Evolutionary conservation across 768 basidiomycete genomes (phyloP).

Genomic region (Daedaleopsis nitida): DNA sequence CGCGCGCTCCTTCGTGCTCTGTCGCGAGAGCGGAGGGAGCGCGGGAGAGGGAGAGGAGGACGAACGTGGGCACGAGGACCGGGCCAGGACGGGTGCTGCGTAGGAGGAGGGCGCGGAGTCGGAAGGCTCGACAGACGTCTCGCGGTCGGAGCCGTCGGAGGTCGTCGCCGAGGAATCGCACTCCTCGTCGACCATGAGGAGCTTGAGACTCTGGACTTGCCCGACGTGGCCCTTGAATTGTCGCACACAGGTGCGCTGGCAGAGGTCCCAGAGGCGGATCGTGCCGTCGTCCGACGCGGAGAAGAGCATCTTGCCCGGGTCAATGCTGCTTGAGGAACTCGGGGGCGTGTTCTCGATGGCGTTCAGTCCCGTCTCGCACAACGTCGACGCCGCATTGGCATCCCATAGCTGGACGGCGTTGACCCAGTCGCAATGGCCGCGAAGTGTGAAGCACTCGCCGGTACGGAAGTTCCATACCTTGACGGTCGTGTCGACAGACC

Average conservation of each 20-base stretch:
- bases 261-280: constrained; percentile 94
- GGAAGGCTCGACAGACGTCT: constrained; percentile 1
- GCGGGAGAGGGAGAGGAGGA: neutral
- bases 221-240: constrained; percentile 89
- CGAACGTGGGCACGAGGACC: neutral
- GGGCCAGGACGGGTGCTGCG: neutral
- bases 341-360: constrained; percentile 6
- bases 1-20: constrained; percentile 5
- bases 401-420: constrained; percentile 96
- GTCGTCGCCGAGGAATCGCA: constrained; percentile 30
- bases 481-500: constrained; percentile 93
- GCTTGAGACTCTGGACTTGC: constrained; percentile 89
- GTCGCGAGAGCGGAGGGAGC: constrained; percentile 10
- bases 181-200: constrained; percentile 69
- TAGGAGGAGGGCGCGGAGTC: neutral
- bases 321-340: constrained; percentile 38
- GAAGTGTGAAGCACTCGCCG: constrained; percentile 87
- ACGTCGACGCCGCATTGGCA: constrained; percentile 38
- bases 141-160: constrained; percentile 20
- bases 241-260: constrained; percentile 73
- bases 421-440: constrained; percentile 96
- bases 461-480: constrained; percentile 94
- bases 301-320: constrained; percentile 93
- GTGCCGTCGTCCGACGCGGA: constrained; percentile 95
- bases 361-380: constrained; percentile 8